Base-by-base conservation (phyloP, 1,284 basidiomycete species). In the Ganoderma sinense region DNA sequence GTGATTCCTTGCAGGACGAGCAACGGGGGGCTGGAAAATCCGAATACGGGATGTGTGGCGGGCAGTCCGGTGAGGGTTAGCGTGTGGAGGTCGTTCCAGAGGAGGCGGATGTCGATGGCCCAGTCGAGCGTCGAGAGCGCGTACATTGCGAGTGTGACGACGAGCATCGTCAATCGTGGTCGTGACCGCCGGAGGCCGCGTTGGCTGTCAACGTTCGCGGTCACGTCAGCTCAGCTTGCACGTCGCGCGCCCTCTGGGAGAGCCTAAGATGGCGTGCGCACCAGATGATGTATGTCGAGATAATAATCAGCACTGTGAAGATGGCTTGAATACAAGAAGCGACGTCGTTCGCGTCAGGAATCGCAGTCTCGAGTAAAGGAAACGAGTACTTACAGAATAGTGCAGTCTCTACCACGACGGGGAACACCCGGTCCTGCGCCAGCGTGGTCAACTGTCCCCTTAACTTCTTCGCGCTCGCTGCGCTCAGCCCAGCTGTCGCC, bases 101-200 rank as follows among this genome's bases (percentile, higher is more conserved):
- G 68, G 20, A 69, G 61, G 6, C 61, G 64, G 23, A 69, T 39
- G 60, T 69, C 68, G 53, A 69, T 69, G 18, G 64, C 68, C 68
- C 68, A 69, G 41, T 69, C 68, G 23, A 69, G 68, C 59, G 68
- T 66, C 18, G 68, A 69, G 29, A 69, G 29, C 10, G 64, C 43
- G 41, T 69, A 69, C 68, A 69, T 69, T 2, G 68, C 58, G 23
- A 69, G 51, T 4, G 68, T 69, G 53, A 43, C 60, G 23, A 29
- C 39, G 61, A 69, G 64, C 68, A 69, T 66, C 31, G 62, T 23
- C 2, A 11, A 10, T 40, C 65, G 62, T 13, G 68, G 31, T 61
- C 68, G 51, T 51, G 68, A 69, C 31, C 18, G 39, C 11, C 61
- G 53, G 48, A 69, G 20, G 7, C 68, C 68, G 23, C 68, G 68